A percentile compares a stretch with the other conserved stretches of the same genome.
Conservation (phyloP, 805 yeast species). For the Debaryomyces hansenii region DNA sequence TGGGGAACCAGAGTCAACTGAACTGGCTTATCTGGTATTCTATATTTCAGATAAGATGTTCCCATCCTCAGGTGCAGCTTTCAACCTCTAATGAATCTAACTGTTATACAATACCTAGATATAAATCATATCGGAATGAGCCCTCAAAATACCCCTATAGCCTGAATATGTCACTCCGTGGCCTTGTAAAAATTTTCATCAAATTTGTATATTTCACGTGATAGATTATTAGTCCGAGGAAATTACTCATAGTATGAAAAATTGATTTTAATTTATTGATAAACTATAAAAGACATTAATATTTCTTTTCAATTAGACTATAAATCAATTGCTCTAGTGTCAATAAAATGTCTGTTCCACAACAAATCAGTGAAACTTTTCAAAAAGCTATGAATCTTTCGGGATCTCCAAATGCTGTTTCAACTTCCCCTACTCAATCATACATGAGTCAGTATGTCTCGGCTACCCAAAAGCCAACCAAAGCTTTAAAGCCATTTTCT, state of each 20-base stretch:
- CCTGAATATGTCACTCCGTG: neutral
- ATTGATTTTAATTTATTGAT: neutral
- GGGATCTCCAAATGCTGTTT: slow-evolving; percentile 68
- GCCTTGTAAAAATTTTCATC: neutral
- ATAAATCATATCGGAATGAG: too few species aligned
- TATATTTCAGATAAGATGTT: too few species aligned
- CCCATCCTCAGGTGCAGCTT: too few species aligned
- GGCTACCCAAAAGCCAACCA: slow-evolving; percentile 50
- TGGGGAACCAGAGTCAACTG: too few species aligned
- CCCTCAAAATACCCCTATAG: too few species aligned
- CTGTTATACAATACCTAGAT: too few species aligned
- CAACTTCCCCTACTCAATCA: slow-evolving; percentile 81
- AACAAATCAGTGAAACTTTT: slow-evolving; percentile 63
- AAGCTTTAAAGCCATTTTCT: slow-evolving; percentile 88
- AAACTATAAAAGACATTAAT: neutral
- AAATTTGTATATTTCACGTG: neutral
- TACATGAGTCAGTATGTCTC: slow-evolving; percentile 57
- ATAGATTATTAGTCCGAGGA: neutral
- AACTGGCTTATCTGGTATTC: too few species aligned
- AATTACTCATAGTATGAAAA: neutral
- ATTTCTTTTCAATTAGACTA: neutral
- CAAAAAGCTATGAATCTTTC: slow-evolving; percentile 54
- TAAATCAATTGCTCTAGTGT: neutral
- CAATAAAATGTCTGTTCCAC: slow-evolving; percentile 59
- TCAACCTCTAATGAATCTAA: too few species aligned